A percentile compares a stretch with the other conserved stretches of the same genome.
These are phyloP conservation scores for Colletotrichum magnum DNA, from an alignment of 2,329 filamentous ascomycete species.

Conservation along the genomic window DNA sequence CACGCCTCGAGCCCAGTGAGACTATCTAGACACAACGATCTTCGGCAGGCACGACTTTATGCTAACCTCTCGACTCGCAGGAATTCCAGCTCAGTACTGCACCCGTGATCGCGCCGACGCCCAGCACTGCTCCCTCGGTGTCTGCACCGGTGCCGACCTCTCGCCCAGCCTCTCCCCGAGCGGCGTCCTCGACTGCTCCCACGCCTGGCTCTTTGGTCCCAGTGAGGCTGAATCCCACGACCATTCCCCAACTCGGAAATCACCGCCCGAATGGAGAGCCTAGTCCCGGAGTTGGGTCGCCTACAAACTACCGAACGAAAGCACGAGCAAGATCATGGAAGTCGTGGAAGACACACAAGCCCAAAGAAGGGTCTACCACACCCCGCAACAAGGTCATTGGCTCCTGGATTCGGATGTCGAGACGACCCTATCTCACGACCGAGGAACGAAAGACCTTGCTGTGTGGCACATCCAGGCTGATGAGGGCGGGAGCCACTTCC, in stretches of 20 bases:
- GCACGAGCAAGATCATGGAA: constrained; percentile 43
- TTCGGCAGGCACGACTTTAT: neutral
- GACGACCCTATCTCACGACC: constrained; percentile 45
- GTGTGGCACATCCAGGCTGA: constrained; percentile 37
- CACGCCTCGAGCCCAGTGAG: constrained; percentile 16
- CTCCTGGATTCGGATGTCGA: constrained; percentile 36
- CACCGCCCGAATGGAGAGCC: neutral
- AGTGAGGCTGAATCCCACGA: too few relatives aligned
- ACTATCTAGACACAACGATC: neutral
- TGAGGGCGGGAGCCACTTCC: constrained; percentile 27
- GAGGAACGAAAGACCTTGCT: constrained; percentile 41
- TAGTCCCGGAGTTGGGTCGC: constrained; percentile 1
- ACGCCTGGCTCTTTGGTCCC: neutral
- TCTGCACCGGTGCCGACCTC: neutral
- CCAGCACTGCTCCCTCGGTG: neutral
- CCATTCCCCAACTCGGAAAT: neutral
- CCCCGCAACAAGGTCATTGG: constrained; percentile 7
- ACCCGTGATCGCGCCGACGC: neutral
- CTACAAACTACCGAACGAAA: constrained; percentile 38
- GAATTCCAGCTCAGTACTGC: constrained; percentile 7
- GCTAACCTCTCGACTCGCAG: constrained; percentile 10
- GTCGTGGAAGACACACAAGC: constrained; percentile 29
- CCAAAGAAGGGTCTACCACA: neutral
- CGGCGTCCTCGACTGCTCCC: neutral
- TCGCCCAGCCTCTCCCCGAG: too few relatives aligned